Evolutionary conservation across 2,329 filamentous ascomycete species (phyloP).

Genomic region (Fusarium annulatum): DNA sequence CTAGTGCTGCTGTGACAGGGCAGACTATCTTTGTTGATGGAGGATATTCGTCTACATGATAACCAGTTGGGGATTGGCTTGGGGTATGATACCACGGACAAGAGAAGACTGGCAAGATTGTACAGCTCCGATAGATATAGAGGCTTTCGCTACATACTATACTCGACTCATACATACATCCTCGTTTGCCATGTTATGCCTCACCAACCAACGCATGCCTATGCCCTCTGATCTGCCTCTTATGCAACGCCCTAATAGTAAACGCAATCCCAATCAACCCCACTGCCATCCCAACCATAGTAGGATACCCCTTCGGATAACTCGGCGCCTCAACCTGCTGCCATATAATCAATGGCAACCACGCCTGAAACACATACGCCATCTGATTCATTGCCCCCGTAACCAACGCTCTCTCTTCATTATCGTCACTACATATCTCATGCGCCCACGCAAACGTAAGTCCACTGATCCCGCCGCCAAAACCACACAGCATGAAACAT

Average conservation of each 20-base stretch:
- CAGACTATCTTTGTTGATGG: conserved; percentile 51
- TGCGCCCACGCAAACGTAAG: conserved; percentile 63
- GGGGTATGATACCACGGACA: neutral
- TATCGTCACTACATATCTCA: conserved; percentile 62
- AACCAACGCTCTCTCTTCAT: conserved; percentile 75
- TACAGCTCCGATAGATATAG: neutral
- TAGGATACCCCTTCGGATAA: conserved; percentile 71
- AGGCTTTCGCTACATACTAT: neutral
- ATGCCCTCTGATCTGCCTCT: conserved; percentile 5
- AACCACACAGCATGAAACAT: conserved; percentile 67
- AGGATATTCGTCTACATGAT: conserved; percentile 45
- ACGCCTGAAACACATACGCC: conserved; percentile 76
- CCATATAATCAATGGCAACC: conserved; percentile 75
- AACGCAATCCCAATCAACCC: conserved; percentile 63
- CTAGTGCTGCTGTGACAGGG: conserved; percentile 48
- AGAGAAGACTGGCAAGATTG: neutral
- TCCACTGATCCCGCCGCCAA: conserved; percentile 61
- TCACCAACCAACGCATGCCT: neutral
- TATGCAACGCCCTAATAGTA: conserved; percentile 51
- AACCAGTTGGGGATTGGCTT: neutral
- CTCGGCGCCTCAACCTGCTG: conserved; percentile 71
- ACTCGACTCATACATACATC: neutral
- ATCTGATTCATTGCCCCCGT: conserved; percentile 77
- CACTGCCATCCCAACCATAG: conserved; percentile 60
- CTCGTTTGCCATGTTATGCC: neutral